Percentiles rank a stretch among this genome's conserved stretches.
These are phyloP conservation scores for Cronartium quercuum DNA, from an alignment of 1,284 basidiomycete species.

Conservation along the genomic window DNA sequence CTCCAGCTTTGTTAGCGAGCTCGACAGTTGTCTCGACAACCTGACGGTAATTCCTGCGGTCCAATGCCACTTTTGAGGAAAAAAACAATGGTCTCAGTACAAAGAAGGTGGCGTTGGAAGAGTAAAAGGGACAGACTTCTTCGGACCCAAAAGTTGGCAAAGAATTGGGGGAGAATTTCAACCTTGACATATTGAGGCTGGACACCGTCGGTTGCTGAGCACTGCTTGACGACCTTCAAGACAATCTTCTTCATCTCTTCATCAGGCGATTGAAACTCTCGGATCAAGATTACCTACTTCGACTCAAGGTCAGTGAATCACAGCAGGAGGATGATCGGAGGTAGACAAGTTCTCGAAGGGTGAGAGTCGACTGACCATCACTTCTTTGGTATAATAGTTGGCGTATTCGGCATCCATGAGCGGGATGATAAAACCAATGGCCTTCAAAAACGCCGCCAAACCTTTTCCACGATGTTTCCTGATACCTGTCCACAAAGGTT, in stretches of 20 bases:
- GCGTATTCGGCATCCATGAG: conserved; percentile 99
- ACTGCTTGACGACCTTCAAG: conserved; percentile 97
- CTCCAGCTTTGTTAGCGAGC: conserved; percentile 91
- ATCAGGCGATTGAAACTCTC: conserved; percentile 98
- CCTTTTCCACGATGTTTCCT: conserved; percentile 96
- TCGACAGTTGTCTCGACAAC: conserved; percentile 98
- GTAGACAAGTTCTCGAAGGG: background rate
- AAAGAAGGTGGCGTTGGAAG: background rate
- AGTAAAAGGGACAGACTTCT: conserved; percentile 37
- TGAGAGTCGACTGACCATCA: conserved; percentile 19
- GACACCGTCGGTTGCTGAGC: conserved; percentile 94
- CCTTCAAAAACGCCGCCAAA: conserved; percentile 94
- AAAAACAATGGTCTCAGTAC: conserved; percentile 52
- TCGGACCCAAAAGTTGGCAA: conserved; percentile 87
- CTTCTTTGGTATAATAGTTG: conserved; percentile 91
- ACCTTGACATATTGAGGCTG: conserved; percentile 88
- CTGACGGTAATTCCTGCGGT: conserved; percentile 90
- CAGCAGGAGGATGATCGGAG: too few relatives aligned
- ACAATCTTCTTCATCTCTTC: conserved; percentile 99
- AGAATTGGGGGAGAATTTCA: conserved; percentile 98
- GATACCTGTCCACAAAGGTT: conserved; percentile 96
- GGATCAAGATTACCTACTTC: conserved; percentile 78
- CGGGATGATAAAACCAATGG: conserved; percentile 98
- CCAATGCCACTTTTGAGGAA: conserved; percentile 76
- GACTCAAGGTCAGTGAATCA: background rate